Evolutionary conservation across 768 basidiomycete species (phyloP), one percentile per base, ranked within the genome.

Genomic region (Tylopilus intermedius): DNA sequence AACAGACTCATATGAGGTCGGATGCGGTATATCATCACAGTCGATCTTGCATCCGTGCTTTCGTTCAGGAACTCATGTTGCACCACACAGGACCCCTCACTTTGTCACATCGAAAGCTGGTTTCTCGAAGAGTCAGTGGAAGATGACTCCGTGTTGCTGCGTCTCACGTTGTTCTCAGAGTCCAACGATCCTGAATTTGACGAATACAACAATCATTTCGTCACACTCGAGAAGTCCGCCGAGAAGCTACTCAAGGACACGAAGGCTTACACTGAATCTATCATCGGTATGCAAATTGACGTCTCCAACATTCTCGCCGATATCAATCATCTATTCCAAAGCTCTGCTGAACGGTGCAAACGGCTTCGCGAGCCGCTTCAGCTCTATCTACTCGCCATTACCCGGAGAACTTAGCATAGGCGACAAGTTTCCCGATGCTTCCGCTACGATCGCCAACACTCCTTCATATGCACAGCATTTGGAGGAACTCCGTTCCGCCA

Each of bases 221-320:
- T 78, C 10, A 64, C 78, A 4, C 74, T 97, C 58, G 93, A 98
- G 71, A 71, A 79, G 47, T 84, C 88, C 24, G 80, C 88, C 0
- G 94, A 94, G 67, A 94, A 93, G 73, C 74, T 98, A 52, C 71
- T 94, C 61, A 97, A 98, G 74, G 94, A 99, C 64, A 84, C 88
- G 30, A 90, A 87, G 63, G 76, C 83, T 5, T 98, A 93, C 73
- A 81, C 81, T 14, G 93, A 97, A 39, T 80, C 88, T 26, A 88
- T 96, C 50, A 80, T 78, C 53, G 67, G 91, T 88, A 67, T 56
- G 55, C 46, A 37, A 33, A 39, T 14, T 51, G 44, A 37, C 32
- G 18, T 41, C 30, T 41, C 42, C 22, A 37, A 40, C 35, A 3
- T 30, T 37, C 30, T 43, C 21, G 38, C 51, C 48, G n/a, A 52